Base-by-base conservation (phyloP, 768 basidiomycete species). In the Dictyophora rubrovolvata region DNA sequence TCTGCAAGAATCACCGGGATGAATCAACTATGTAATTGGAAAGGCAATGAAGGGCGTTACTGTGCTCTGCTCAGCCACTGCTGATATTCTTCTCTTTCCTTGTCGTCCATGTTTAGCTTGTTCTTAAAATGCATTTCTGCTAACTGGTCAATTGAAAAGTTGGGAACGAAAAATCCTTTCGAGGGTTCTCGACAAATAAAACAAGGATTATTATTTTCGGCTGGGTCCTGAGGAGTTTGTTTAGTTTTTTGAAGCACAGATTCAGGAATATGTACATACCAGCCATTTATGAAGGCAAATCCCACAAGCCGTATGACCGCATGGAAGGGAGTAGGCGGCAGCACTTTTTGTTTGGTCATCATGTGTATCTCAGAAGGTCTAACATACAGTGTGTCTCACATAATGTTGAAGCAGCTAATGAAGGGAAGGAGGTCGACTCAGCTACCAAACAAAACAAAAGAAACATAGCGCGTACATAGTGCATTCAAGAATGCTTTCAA, bases 301-400 rank as follows among this genome's bases (percentile, higher is more conserved):
- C 8, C 83, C 87, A 60, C 87, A 89, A 61, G 78, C 79, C 22
- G 79, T 82, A 65, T 89, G 87, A 12, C 87, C 87, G 64, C 87
- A 89, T 1, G 87, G 85, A 65, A 82, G 86, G 21, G 82, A 61
- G 66, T 88, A 82, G 3, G 85, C 74, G 34, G 76, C 79, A 35
- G 79, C 83, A 56, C 87, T 87, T n/a, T 33, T 47, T n/a, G n/a
- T 48, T 35, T 55, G 54, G 62, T n/a, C 60, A 56, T 46, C 46
- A 35, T 22, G 11, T 33, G 60, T 42, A 42, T 1, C 35, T 35
- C 20, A 17, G 16, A 61, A 50, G 49, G 36, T 23, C 20, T 23
- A 55, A 2, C 17, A 52, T 54, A 47, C n/a, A 42, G 4, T 14
- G 2, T 12, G 10, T 42, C 83, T 65, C 68, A 85, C 87, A 87